Conservation (phyloP, 2,329 filamentous ascomycete species). For the Byssoonygena ceratinophila region DNA sequence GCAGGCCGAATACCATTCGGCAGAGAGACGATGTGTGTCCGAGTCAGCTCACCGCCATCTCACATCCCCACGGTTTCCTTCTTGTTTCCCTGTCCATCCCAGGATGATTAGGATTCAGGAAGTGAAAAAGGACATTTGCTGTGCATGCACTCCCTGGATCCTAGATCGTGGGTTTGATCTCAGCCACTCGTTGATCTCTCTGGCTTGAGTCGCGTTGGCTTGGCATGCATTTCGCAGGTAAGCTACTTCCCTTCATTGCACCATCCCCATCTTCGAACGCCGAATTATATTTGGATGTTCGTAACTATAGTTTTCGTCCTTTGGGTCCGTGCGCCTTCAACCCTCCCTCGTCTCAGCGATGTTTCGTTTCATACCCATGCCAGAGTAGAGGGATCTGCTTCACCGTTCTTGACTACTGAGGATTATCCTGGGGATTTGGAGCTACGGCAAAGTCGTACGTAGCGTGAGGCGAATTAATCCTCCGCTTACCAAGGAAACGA, state of each 20-base stretch:
- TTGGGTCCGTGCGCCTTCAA: background rate
- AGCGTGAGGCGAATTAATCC: background rate
- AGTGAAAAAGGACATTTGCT: background rate
- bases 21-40: background rate
- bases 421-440: background rate
- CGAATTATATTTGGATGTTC: background rate
- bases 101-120: background rate
- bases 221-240: constrained; percentile 3
- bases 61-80: background rate
- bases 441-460: background rate
- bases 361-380: background rate
- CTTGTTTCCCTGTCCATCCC: background rate
- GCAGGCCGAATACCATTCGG: background rate
- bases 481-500: background rate
- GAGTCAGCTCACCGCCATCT: constrained; percentile 6
- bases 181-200: constrained; percentile 5
- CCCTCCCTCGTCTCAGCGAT: background rate
- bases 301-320: background rate
- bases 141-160: background rate
- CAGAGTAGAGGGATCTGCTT: background rate
- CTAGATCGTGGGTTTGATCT: background rate
- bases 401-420: background rate
- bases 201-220: background rate
- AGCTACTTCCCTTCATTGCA: background rate
- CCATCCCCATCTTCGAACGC: background rate